phyloP scores from a whole-genome alignment of 768 basidiomycete species.

The Cytidiella melzeri region DNA sequence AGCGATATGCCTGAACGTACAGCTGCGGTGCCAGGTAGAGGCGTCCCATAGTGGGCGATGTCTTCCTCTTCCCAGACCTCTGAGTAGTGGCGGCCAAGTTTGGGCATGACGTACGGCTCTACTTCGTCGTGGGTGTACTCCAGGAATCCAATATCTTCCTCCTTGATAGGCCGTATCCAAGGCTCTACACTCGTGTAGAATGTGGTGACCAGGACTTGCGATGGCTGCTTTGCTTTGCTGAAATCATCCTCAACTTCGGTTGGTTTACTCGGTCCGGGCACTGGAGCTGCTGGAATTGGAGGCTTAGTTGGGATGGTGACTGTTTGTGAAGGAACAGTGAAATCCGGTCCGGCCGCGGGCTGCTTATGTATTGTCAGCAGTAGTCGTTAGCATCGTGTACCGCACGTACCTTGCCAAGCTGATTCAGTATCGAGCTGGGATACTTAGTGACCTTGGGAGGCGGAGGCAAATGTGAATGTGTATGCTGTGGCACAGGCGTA shows the following conservation, averaged over 20 bases:
- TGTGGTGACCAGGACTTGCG: constrained; percentile 61
- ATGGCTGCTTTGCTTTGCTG: constrained; percentile 72
- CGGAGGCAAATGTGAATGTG: constrained; percentile 29
- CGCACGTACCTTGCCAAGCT: constrained; percentile 42
- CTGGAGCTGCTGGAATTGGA: constrained; percentile 53
- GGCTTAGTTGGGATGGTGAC: constrained; percentile 57
- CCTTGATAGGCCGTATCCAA: constrained; percentile 82
- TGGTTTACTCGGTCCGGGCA: constrained; percentile 79
- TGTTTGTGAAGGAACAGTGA: constrained; percentile 43
- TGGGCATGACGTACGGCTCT: constrained; percentile 81
- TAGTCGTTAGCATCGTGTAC: neutral
- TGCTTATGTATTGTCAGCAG: constrained; percentile 9
- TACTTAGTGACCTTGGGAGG: constrained; percentile 54
- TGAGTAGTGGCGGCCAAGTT: constrained; percentile 81
- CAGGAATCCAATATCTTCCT: constrained; percentile 94
- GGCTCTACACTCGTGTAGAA: constrained; percentile 89
- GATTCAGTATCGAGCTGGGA: constrained; percentile 32
- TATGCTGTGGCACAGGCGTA: constrained; percentile 38
- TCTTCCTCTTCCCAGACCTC: constrained; percentile 96
- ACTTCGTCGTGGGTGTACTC: constrained; percentile 88
- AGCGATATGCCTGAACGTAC: constrained; percentile 29
- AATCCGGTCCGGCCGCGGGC: constrained; percentile 48
- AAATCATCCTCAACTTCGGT: constrained; percentile 86
- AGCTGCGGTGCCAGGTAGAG: constrained; percentile 36
- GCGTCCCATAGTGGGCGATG: constrained; percentile 38